A percentile compares a stretch with the other conserved stretches of the same genome.
These are phyloP conservation scores for Emmonsia crescens DNA, from an alignment of 2,329 filamentous ascomycete genomes.

Conservation along the genomic window DNA sequence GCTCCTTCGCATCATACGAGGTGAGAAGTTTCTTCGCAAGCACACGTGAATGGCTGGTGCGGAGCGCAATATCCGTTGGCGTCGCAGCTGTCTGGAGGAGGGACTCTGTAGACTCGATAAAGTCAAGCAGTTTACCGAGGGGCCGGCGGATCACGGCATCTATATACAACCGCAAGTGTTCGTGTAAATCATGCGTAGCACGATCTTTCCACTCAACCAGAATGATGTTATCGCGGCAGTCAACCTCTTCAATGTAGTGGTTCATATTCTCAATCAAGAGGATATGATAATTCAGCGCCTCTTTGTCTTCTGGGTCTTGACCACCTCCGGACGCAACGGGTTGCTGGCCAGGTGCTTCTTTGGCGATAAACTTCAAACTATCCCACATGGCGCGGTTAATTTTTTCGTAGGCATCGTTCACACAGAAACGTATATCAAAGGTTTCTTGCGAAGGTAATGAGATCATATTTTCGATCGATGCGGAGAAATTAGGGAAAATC, in stretches of 20 bases:
- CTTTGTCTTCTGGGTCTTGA: constrained; percentile 79
- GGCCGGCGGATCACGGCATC: constrained; percentile 80
- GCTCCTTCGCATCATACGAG: constrained; percentile 70
- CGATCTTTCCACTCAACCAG: constrained; percentile 73
- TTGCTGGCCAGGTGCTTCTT: constrained; percentile 52
- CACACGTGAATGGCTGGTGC: constrained; percentile 70
- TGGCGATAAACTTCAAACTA: constrained; percentile 87
- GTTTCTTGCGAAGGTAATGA: constrained; percentile 43
- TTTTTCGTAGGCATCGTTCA: constrained; percentile 79
- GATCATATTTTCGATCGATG: constrained; percentile 75
- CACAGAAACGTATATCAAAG: constrained; percentile 59
- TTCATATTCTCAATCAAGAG: constrained; percentile 98
- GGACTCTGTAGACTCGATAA: constrained; percentile 78
- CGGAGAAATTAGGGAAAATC: constrained; percentile 79
- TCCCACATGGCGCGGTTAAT: constrained; percentile 96
- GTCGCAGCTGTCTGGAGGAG: constrained; percentile 49
- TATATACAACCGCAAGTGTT: constrained; percentile 82
- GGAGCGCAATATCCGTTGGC: constrained; percentile 55
- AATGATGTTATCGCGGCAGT: constrained; percentile 60
- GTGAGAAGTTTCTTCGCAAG: constrained; percentile 80
- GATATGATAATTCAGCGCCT: constrained; percentile 94
- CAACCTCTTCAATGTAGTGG: constrained; percentile 87
- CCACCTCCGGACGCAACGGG: constrained; percentile 36
- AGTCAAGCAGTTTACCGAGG: constrained; percentile 81
- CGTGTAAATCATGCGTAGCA: constrained; percentile 65